Conservation (phyloP, 371 early-diverging fungal species). For the Syncephalastrum sp. region DNA sequence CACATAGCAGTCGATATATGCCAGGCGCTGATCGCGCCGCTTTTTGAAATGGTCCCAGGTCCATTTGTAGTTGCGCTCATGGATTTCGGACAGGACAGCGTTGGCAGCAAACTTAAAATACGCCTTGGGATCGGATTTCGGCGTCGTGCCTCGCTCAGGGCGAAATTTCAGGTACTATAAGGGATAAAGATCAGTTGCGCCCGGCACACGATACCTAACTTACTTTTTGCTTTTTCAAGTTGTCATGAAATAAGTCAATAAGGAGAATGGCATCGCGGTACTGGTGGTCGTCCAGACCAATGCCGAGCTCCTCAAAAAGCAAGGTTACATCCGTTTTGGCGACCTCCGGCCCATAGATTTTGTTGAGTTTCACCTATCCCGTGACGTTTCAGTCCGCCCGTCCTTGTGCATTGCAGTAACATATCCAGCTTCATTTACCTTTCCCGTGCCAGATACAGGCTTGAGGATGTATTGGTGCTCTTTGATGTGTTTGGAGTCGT, state of each 20-base stretch:
- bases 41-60: slow-evolving; percentile 73
- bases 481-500: slow-evolving; percentile 12
- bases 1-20: slow-evolving; percentile 69
- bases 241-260: slow-evolving; percentile 68
- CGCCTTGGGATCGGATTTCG: slow-evolving; percentile 66
- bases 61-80: slow-evolving; percentile 69
- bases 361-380: slow-evolving; percentile 52
- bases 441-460: slow-evolving; percentile 84
- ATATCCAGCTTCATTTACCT: slow-evolving; percentile 36
- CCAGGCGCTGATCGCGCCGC: slow-evolving; percentile 67
- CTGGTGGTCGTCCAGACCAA: slow-evolving; percentile 77
- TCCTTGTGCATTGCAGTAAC: too few species aligned
- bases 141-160: slow-evolving; percentile 65
- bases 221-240: slow-evolving; percentile 71
- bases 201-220: neutral
- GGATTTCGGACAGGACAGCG: slow-evolving; percentile 73
- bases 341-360: slow-evolving; percentile 41
- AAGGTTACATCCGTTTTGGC: slow-evolving; percentile 57
- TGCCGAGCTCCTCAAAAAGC: slow-evolving; percentile 78
- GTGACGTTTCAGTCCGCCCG: too few species aligned
- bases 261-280: slow-evolving; percentile 69
- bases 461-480: slow-evolving; percentile 70
- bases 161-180: slow-evolving; percentile 69
- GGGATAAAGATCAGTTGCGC: neutral
- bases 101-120: slow-evolving; percentile 80